Percentiles rank a stretch among this genome's conserved stretches.
Evolutionary conservation across 1,139 yeast genomes (phyloP).

Genomic region (Eremothecium gossypii): DNA sequence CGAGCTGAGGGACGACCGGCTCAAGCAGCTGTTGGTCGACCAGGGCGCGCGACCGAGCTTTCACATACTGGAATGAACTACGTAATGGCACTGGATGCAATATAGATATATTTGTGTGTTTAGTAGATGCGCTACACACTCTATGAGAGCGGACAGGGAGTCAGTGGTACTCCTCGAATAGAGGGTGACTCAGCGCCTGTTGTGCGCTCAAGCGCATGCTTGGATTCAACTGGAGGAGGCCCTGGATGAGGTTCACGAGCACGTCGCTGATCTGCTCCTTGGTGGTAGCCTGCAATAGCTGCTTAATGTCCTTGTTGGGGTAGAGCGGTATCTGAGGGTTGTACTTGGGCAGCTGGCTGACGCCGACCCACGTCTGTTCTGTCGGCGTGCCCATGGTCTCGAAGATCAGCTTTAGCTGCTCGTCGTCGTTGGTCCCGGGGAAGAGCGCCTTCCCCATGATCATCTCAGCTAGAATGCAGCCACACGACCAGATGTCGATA

Average conservation of each 20-base stretch:
- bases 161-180: conserved; percentile 70
- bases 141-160: too few relatives aligned
- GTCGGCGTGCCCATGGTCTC: conserved; percentile 94
- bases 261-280: conserved; percentile 55
- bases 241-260: conserved; percentile 70
- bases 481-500: conserved; percentile 98
- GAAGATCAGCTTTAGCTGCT: conserved; percentile 81
- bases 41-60: conserved; percentile 19
- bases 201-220: conserved; percentile 85
- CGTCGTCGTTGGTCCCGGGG: conserved; percentile 95
- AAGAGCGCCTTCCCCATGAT: conserved; percentile 94
- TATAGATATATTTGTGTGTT: background rate
- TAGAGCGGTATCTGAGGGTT: conserved; percentile 82
- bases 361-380: conserved; percentile 94
- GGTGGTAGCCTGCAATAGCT: conserved; percentile 47
- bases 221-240: conserved; percentile 83
- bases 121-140: too few relatives aligned
- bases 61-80: conserved; percentile 9
- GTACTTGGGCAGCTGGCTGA: conserved; percentile 77
- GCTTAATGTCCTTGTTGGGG: conserved; percentile 74
- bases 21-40: conserved; percentile 14
- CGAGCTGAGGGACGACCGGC: conserved; percentile 11
- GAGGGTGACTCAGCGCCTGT: conserved; percentile 88
- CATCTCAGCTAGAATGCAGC: conserved; percentile 97
- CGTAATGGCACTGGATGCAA: background rate